A percentile compares a stretch with the other conserved stretches of the same genome.
Evolutionary conservation across 139 green algal genomes (phyloP).

Genomic region (Coelastrella sp.): DNA sequence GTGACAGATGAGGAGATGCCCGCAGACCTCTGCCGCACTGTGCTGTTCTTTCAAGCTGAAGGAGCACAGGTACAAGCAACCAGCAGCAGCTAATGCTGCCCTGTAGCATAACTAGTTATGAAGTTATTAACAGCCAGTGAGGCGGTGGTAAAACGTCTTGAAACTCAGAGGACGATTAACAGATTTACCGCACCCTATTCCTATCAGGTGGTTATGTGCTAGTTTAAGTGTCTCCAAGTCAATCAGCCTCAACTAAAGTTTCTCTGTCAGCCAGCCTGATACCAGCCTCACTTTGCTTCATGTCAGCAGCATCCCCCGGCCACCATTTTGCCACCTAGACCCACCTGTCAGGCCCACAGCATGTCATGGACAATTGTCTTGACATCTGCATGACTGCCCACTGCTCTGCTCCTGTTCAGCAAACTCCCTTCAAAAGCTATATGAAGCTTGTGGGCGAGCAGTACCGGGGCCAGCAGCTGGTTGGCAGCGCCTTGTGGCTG

Average conservation of each 20-base stretch:
- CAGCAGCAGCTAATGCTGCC: too few relatives aligned
- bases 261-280: too few relatives aligned
- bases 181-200: too few relatives aligned
- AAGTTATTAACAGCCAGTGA: too few relatives aligned
- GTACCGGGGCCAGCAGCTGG: neutral
- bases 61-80: neutral
- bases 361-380: neutral
- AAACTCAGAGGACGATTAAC: too few relatives aligned
- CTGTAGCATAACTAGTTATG: too few relatives aligned
- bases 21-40: conserved; percentile 8
- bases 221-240: too few relatives aligned
- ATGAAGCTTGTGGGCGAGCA: conserved; percentile 26
- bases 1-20: conserved; percentile 40
- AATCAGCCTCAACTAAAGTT: too few relatives aligned
- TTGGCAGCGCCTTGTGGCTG: conserved; percentile 4
- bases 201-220: too few relatives aligned
- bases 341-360: too few relatives aligned
- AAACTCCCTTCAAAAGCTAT: conserved; percentile 19
- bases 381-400: neutral
- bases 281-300: neutral
- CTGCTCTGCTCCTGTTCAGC: neutral
- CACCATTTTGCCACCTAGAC: too few relatives aligned
- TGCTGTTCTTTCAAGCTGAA: conserved; percentile 1
- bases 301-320: neutral
- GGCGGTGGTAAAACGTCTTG: too few relatives aligned